phyloP scores from a whole-genome alignment of 306 rosid species.

The Fragaria ananassa region DNA sequence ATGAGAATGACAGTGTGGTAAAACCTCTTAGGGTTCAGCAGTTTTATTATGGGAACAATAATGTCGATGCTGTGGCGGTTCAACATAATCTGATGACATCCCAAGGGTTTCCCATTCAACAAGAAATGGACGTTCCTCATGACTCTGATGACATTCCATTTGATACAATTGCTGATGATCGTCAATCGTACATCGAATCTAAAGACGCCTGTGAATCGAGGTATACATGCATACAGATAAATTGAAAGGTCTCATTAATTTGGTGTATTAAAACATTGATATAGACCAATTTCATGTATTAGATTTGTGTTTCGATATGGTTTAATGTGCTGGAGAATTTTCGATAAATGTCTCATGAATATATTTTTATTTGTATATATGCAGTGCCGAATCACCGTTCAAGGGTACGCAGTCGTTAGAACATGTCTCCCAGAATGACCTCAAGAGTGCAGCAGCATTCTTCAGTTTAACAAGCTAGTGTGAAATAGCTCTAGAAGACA shows the following conservation, averaged over 20 bases:
- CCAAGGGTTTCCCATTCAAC: conserved; percentile 17
- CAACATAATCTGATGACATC: conserved; percentile 5
- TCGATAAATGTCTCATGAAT: not conserved
- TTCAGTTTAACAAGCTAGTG: conserved; percentile 31
- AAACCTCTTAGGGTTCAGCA: conserved; percentile 16
- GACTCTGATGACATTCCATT: conserved; percentile 35
- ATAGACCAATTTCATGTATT: too few relatives aligned
- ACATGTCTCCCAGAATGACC: conserved; percentile 18
- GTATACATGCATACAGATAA: conserved; percentile 6
- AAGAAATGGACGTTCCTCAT: conserved; percentile 26
- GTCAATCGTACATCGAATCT: conserved; percentile 27
- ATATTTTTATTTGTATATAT: not conserved
- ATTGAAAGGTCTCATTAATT: not conserved
- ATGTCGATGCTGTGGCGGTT: conserved; percentile 14
- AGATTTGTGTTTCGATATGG: not conserved
- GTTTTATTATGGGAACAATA: conserved; percentile 10
- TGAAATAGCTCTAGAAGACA: conserved; percentile 9
- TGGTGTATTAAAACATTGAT: not conserved
- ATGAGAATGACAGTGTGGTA: conserved; percentile 15
- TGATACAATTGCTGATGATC: conserved; percentile 34
- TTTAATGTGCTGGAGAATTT: not conserved
- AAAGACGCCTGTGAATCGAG: conserved; percentile 40
- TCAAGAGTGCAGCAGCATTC: conserved; percentile 40
- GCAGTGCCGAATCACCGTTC: conserved; percentile 36
- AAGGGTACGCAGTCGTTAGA: conserved; percentile 20